phyloP scores from a whole-genome alignment of 1,284 basidiomycete genomes.

The Pseudozyma sp. region DNA sequence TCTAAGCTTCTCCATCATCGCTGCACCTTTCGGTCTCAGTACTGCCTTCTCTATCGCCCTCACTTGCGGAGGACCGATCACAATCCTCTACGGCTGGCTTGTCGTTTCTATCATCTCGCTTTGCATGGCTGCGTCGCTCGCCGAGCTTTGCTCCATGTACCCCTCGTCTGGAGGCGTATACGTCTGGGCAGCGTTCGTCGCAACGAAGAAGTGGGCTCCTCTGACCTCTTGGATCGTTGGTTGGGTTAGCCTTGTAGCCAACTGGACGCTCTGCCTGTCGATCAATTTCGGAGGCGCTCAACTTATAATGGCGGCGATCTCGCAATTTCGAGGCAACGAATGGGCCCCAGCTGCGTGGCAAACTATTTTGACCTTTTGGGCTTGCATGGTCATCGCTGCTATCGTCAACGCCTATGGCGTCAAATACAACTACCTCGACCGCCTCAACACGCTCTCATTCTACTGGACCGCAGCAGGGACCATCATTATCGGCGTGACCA shows the following conservation, averaged over 20 bases:
- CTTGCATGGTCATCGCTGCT: constrained; percentile 68
- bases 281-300: constrained; percentile 72
- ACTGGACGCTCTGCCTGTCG: constrained; percentile 70
- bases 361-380: constrained; percentile 70
- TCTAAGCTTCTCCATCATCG: constrained; percentile 70
- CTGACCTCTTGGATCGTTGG: constrained; percentile 71
- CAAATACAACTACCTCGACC: constrained; percentile 55
- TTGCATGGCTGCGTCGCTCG: constrained; percentile 70
- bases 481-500: constrained; percentile 71
- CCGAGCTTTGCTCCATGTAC: constrained; percentile 71
- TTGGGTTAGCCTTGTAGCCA: constrained; percentile 71
- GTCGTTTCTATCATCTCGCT: constrained; percentile 71
- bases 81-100: constrained; percentile 71
- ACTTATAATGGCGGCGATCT: constrained; percentile 71
- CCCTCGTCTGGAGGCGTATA: constrained; percentile 72
- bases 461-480: constrained; percentile 71
- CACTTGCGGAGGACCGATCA: constrained; percentile 69
- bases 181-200: constrained; percentile 71
- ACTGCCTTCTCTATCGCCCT: constrained; percentile 71
- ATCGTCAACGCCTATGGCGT: constrained; percentile 65
- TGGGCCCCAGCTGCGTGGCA: constrained; percentile 60
- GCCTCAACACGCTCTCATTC: constrained; percentile 69
- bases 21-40: constrained; percentile 70
- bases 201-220: constrained; percentile 70
- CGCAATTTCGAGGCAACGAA: constrained; percentile 66